These are phyloP conservation scores for Ceratorhiza oryzae-sativae DNA, from an alignment of 1,284 basidiomycete genomes.

Conservation along the genomic window DNA sequence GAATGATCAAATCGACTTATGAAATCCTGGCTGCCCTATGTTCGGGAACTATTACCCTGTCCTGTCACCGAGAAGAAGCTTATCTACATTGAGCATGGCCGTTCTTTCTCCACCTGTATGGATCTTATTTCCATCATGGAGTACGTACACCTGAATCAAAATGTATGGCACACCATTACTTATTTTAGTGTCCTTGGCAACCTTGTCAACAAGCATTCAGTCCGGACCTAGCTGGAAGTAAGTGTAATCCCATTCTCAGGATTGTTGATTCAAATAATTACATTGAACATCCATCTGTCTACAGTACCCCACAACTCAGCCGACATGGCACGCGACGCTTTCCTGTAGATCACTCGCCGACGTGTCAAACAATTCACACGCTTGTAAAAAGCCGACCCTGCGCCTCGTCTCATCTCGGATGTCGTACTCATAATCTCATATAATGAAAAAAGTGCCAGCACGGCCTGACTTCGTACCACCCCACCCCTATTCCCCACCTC, in stretches of 20 bases:
- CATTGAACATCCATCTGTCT: too few relatives aligned
- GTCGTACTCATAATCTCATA: neutral
- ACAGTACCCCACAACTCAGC: too few relatives aligned
- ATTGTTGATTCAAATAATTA: too few relatives aligned
- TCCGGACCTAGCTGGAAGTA: too few relatives aligned
- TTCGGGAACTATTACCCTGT: too few relatives aligned
- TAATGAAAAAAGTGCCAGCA: conserved; percentile 35
- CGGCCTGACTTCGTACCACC: neutral
- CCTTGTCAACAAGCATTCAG: neutral
- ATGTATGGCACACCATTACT: too few relatives aligned
- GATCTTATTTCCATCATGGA: neutral
- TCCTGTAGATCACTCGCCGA: too few relatives aligned
- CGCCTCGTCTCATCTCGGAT: conserved; percentile 14
- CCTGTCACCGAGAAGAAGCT: neutral
- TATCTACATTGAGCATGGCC: neutral
- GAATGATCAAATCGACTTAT: neutral
- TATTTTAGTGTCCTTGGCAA: too few relatives aligned
- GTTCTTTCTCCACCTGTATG: neutral
- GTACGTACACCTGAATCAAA: too few relatives aligned
- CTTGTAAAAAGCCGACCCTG: neutral
- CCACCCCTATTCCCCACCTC: neutral
- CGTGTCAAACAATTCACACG: conserved; percentile 7
- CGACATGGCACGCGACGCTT: too few relatives aligned
- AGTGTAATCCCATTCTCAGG: too few relatives aligned
- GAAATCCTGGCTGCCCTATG: too few relatives aligned